Base-by-base conservation (phyloP, 208 protist species). In the Acanthamoeba divionensis region DNA sequence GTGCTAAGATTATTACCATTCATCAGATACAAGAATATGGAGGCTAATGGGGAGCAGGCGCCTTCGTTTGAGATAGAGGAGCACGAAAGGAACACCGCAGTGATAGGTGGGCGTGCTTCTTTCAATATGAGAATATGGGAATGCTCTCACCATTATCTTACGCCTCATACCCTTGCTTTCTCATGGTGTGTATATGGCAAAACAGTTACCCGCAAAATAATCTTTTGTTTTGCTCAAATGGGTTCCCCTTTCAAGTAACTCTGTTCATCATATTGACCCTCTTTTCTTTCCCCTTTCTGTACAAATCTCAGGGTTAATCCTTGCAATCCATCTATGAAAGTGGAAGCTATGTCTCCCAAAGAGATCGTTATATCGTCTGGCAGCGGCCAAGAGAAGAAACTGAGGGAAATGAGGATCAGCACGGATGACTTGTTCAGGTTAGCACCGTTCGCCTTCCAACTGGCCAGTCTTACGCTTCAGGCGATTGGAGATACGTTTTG, bases 21-120 rank as follows among this genome's bases (percentile, higher is more conserved):
- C n/a, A n/a, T n/a, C n/a, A n/a, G n/a, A n/a, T 67, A 67, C 62
- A 67, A 67, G 62, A 67, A 67, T 33, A 67, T 67, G 29, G 62
- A 67, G 21, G 29, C 62, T 33, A 67, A 67, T 33, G 62, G 62
- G 9, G 62, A 67, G 62, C 10, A 24, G 62, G 62, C 62, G 0
- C 62, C 62, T 13, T 24, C 62, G 29, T 67, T 67, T 33, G 62
- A 67, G n/a, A 67, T 67, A 24, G 62, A 67, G 62, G 62, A 67
- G 62, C 62, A 67, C 62, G 62, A 67, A 24, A 24, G 62, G 29
- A 67, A 67, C 62, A 67, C 62, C 12, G 62, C 62, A 0, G 62
- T 67, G 13, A 24, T 33, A 9, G 62, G 62, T 67, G 38, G 31
- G 62, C n/a, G n/a, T n/a, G n/a, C n/a, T n/a, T 67, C 62, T 24